A percentile compares a stretch with the other conserved stretches of the same genome.
Evolutionary conservation across 768 basidiomycete genomes (phyloP).

Genomic region (Pisolithus tinctorius): DNA sequence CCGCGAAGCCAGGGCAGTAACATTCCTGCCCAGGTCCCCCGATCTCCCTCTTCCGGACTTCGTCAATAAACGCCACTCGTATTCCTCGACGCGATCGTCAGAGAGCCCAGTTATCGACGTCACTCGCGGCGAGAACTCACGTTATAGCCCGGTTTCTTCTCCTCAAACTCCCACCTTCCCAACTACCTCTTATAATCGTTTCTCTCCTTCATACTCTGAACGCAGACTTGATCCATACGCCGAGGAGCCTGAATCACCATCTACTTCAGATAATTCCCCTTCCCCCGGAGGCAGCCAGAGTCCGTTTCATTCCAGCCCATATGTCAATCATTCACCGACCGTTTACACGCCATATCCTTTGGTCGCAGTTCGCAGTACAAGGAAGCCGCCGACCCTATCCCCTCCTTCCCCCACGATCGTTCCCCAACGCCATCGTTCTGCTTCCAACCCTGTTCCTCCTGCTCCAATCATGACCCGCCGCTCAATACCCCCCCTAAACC

Average conservation of each 20-base stretch:
- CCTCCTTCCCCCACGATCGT: not conserved
- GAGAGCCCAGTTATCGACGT: not conserved
- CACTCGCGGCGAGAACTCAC: not conserved
- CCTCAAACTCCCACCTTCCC: not conserved
- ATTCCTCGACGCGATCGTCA: not conserved
- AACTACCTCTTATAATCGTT: not conserved
- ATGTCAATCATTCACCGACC: not conserved
- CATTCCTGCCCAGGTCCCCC: conserved; percentile 19
- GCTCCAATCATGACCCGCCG: not conserved
- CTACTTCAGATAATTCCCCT: not conserved
- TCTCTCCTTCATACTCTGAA: conserved; percentile 3
- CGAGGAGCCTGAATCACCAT: not conserved
- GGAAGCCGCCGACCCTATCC: not conserved
- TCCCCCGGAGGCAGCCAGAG: not conserved
- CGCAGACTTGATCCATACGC: not conserved
- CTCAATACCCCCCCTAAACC: not conserved
- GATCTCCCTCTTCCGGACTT: conserved; percentile 19
- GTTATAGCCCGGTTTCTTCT: not conserved
- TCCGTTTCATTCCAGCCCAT: not conserved
- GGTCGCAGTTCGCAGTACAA: not conserved
- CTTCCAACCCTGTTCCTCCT: not conserved
- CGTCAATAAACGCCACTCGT: not conserved
- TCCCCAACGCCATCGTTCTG: not conserved
- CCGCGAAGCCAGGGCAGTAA: conserved; percentile 27
- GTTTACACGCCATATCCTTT: not conserved